Base-by-base conservation (phyloP, 2,329 filamentous ascomycete genomes). In the Calonectria multiphialidica region DNA sequence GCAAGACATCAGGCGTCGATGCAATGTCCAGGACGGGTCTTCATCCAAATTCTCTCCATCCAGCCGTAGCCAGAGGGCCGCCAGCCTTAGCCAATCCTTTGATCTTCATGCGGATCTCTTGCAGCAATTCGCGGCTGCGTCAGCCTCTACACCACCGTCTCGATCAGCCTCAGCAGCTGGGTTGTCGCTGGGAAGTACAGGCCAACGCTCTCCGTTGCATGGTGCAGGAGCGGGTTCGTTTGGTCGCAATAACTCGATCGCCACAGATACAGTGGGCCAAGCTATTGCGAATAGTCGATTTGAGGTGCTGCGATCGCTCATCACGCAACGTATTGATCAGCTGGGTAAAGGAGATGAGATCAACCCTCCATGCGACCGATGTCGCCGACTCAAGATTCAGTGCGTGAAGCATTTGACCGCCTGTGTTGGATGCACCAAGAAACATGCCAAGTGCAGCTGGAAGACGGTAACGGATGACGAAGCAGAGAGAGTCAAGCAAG, bases 401-500 rank as follows among this genome's bases (percentile, higher is more conserved):
- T 98, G 95, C 74, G 86, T 96, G 59, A 97, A 97, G 83, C 94
- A 98, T 74, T 87, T 97, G 45, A 97, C 95, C 0, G 94, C 95
- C 10, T 98, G 95, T 80, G 91, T 93, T 82, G 95, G 94, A 25
- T 98, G 95, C 82, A 97, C 95, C 0, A 96, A 94, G 82, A 97
- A 97, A 81, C 95, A 98, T 81, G 94, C 94, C 23, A 96, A 95
- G 79, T 98, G 95, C 82, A 92, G 92, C 16, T 98, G 95, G 95
- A 94, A 92, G 76, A 91, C 93, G 53, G 90, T 97, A n/a, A 92
- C 91, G 18, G 91, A 94, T 37, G 92, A 93, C 3, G 95, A 98
- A 72, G 79, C 86, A 33, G 78, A 79, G 30, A 65, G 72, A 12
- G 64, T 84, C n/a, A 80, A 75, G 45, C 70, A 74, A 23, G 81